Evolutionary conservation across 257 asterid genomes (phyloP), one percentile per base, ranked within the genome.

Genomic region (Orobanche coerulescens): DNA sequence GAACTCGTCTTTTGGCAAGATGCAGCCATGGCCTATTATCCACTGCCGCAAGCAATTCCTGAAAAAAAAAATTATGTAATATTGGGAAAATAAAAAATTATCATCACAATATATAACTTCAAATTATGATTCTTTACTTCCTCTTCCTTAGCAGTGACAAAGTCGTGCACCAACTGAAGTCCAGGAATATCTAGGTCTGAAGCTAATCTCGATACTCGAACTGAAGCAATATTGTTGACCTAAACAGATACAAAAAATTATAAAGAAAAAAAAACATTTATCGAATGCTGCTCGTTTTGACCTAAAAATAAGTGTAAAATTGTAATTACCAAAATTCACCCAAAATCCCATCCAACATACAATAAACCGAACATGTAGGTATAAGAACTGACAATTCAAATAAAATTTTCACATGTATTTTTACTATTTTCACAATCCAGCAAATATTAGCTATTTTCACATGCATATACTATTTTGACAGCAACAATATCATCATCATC

Each of bases 1-100:
- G 97, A 75, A 92, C 96, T 72, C 94, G 72, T 82, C 98, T 78
- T 82, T 86, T 92, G 60, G 96, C 96, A 64, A 92, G 98, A 65
- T 73, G 80, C 39, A 77, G 78, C 96, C 96, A 92, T 7, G 83
- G 81, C 69, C 71, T 71, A 64, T 62, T 5, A 72, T 88, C 98
- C 63, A 88, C 95, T 7, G 96, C 94, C 0, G 79, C 85, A 71
- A 92, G 94, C 75, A 92, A 61, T 51, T 81, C 95, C 98, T 92
- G 78, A 53, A 72, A 60, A 50, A 49, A 40, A 44, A 34, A 5
- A 49, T 26, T 14, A 56, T 20, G 51, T 47, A 58, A 51, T 3
- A 18, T 3, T 31, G 12, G 46, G 5, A 54, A 58, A 23, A 51
- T 42, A 57, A n/a, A 58, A 22, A 66, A 63, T 42, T 2, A 60